phyloP scores from a whole-genome alignment of 2,329 filamentous ascomycete genomes.

The Microascus cirrosus region DNA sequence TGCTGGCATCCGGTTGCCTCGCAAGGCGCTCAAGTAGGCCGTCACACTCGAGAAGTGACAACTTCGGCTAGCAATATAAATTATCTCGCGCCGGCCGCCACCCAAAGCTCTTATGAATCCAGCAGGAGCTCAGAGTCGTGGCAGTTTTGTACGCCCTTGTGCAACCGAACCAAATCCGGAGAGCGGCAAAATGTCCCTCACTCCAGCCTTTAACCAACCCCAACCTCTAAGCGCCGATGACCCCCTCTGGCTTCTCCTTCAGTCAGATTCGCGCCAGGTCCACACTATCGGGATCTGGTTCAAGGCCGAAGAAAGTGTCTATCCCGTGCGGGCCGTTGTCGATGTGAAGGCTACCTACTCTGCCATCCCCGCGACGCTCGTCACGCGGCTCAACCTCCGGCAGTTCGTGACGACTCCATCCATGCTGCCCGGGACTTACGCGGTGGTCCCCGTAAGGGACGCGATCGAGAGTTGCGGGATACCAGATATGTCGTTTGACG shows the following conservation, averaged over 20 bases:
- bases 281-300: neutral
- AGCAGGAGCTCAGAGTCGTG: too few species aligned
- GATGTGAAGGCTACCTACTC: neutral
- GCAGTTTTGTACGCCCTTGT: too few species aligned
- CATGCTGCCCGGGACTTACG: too few species aligned
- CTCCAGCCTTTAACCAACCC: neutral
- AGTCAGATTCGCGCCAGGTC: neutral
- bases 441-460: neutral
- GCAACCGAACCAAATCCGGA: too few species aligned
- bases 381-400: neutral
- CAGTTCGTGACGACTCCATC: neutral
- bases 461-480: neutral
- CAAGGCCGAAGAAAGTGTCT: neutral
- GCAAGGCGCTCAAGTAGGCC: too few species aligned
- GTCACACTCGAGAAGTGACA: too few species aligned
- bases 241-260: neutral
- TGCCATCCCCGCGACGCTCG: neutral
- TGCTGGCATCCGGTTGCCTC: too few species aligned
- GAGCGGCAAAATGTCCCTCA: too few species aligned
- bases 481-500: neutral
- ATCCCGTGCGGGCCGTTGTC: neutral
- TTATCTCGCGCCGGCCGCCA: too few species aligned
- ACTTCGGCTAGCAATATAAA: too few species aligned
- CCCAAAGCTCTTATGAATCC: too few species aligned
- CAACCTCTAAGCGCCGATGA: neutral